phyloP scores from a whole-genome alignment of 345 rosid species.

The Aquilaria malaccensis region DNA sequence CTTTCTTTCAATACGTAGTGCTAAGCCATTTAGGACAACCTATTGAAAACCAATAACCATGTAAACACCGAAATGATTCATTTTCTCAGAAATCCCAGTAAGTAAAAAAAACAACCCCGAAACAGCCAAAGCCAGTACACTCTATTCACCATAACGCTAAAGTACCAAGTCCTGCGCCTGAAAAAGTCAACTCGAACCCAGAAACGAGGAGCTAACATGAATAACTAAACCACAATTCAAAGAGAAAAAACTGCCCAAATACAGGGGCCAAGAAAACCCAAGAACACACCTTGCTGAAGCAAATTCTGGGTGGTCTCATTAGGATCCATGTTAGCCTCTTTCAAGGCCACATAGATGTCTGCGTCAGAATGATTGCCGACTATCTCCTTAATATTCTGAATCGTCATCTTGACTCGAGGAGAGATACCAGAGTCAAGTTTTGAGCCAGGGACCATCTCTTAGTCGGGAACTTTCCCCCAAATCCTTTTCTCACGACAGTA shows the following conservation, averaged over 20 bases:
- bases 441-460: conserved; percentile 39
- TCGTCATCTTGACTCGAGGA: conserved; percentile 44
- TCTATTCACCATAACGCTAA: background rate
- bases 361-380: conserved; percentile 71
- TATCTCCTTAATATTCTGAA: conserved; percentile 68
- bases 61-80: no score
- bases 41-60: no score
- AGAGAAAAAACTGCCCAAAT: background rate
- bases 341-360: conserved; percentile 58
- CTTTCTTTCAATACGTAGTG: no score
- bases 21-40: no score
- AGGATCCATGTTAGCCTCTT: conserved; percentile 79
- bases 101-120: background rate
- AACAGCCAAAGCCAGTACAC: no score
- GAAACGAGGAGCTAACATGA: no score
- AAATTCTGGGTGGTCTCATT: conserved; percentile 68
- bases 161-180: background rate
- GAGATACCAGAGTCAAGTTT: conserved; percentile 29
- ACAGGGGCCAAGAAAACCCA: background rate
- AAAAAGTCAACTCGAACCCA: background rate
- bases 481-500: no score
- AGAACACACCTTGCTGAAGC: conserved; percentile 59
- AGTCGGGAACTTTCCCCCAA: background rate
- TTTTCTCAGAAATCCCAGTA: no score
- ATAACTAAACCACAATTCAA: background rate